These are phyloP conservation scores for Vitis amurensis DNA, from an alignment of 164 flowering plant species.

Conservation along the genomic window DNA sequence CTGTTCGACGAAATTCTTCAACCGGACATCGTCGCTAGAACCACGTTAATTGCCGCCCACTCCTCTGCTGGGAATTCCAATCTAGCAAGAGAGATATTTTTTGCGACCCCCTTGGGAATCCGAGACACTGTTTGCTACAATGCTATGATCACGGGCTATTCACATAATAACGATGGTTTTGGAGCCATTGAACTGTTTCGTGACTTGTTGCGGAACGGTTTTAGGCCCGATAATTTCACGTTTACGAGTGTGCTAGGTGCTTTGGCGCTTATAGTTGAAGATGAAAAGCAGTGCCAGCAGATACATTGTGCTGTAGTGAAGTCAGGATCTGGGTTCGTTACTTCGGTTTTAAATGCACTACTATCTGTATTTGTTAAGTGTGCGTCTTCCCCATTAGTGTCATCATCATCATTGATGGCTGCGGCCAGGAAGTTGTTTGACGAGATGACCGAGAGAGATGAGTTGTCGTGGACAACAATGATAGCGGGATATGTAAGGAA, in stretches of 20 bases:
- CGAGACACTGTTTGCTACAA: conserved; percentile 65
- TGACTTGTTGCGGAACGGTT: conserved; percentile 41
- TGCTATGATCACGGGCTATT: conserved; percentile 67
- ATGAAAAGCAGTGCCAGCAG: conserved; percentile 47
- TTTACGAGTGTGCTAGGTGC: conserved; percentile 54
- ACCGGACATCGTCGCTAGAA: conserved; percentile 64
- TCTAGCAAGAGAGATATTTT: conserved; percentile 45
- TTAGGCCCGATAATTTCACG: conserved; percentile 55
- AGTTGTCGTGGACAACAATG: conserved; percentile 74
- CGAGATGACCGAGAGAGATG: conserved; percentile 58
- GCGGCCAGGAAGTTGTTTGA: conserved; percentile 63
- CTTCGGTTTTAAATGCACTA: conserved; percentile 66
- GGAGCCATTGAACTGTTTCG: conserved; percentile 46
- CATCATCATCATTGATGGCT: conserved; percentile 25
- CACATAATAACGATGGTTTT: conserved; percentile 52
- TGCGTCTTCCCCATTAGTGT: conserved; percentile 33
- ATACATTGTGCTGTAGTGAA: conserved; percentile 57
- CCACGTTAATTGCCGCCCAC: conserved; percentile 63
- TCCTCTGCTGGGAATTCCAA: conserved; percentile 35
- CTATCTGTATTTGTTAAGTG: conserved; percentile 65
- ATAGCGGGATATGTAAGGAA: conserved; percentile 73
- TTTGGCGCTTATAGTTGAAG: conserved; percentile 37
- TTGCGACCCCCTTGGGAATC: conserved; percentile 37
- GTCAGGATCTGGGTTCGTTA: conserved; percentile 42
- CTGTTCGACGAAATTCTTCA: conserved; percentile 64